Base-by-base conservation (phyloP, 371 early-diverging fungal species). In the Mortierella sp. region DNA sequence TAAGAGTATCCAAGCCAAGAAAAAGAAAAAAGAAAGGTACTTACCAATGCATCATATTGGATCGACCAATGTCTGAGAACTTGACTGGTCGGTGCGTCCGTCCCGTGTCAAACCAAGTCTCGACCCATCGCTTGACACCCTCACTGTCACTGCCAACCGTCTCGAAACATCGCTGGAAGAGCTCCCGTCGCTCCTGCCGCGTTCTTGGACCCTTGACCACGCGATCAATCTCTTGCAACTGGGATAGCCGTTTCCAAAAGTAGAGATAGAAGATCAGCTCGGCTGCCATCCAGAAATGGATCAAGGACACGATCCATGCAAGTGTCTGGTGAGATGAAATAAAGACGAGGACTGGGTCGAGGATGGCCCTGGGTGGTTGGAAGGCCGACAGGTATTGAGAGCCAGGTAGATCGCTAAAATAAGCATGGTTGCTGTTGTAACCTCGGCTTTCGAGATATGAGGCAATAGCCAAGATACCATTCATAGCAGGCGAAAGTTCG, bases 1-100 rank as follows among this genome's bases (percentile, higher is more conserved):
- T n/a, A n/a, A n/a, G n/a, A n/a, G n/a, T n/a, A n/a, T n/a, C n/a
- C n/a, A n/a, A n/a, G n/a, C n/a, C n/a, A 61, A 66, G 37, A 52
- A 37, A 59, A 46, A 66, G 23, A 44, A 66, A 60, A 50, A 57
- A 15, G 44, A 53, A 52, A 52, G 16, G 28, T 16, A 70, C 64
- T 80, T 82, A 86, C 88, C 88, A 88, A 69, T 88, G 86, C 28
- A 84, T 82, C 37, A 87, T 72, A 64, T 88, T 88, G 25, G 85
- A 84, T 16, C 85, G 79, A 19, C 80, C 74, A 56, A 88, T 75
- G 14, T 85, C 83, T 29, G 82, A 74, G 79, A 86, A 69, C 37
- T 62, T 62, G 11, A 62, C 65, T 7, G 86, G 87, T 19, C 76
- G 75, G 12, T 60, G 61, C 4, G 71, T 61, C 15, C 82, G 64